phyloP scores from a whole-genome alignment of 2,329 filamentous ascomycete species.

The Colletotrichum magnum region DNA sequence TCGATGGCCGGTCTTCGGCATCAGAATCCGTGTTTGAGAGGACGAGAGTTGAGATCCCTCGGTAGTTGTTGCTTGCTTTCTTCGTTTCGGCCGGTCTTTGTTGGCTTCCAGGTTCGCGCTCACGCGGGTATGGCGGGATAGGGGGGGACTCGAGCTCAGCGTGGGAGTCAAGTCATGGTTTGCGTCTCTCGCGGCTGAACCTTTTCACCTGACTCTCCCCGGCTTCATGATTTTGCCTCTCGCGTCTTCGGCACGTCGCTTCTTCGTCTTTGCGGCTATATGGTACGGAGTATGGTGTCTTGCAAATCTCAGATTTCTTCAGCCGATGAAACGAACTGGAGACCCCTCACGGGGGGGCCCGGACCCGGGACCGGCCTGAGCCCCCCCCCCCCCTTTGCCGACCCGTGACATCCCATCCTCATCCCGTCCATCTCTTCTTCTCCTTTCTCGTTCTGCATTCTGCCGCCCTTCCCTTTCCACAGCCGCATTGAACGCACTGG shows the following conservation, averaged over 20 bases:
- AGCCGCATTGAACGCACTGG: constrained; percentile 28
- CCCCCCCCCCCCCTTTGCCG: background rate
- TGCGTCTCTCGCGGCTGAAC: background rate
- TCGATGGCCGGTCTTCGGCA: too few species aligned
- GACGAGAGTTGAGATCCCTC: background rate
- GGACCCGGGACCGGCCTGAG: constrained; percentile 17
- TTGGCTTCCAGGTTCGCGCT: background rate
- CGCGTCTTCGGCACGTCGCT: constrained; percentile 17
- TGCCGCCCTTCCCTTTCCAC: background rate
- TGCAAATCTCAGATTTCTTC: constrained; percentile 5
- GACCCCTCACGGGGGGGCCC: constrained; percentile 9
- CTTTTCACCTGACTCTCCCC: background rate
- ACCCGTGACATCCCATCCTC: constrained; percentile 28
- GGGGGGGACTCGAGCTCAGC: background rate
- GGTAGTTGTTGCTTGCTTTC: constrained; percentile 2
- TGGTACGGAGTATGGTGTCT: background rate
- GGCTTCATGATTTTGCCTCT: constrained; percentile 7
- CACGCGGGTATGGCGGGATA: background rate
- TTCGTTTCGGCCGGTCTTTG: constrained; percentile 26
- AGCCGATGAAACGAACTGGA: constrained; percentile 38
- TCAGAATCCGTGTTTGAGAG: background rate
- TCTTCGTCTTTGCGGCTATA: background rate
- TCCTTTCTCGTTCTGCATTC: too few species aligned
- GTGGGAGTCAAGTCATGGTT: background rate
- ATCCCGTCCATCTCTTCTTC: constrained; percentile 8